These are phyloP conservation scores for Pichia pseudocactophila DNA, from an alignment of 805 yeast species.

Conservation along the genomic window DNA sequence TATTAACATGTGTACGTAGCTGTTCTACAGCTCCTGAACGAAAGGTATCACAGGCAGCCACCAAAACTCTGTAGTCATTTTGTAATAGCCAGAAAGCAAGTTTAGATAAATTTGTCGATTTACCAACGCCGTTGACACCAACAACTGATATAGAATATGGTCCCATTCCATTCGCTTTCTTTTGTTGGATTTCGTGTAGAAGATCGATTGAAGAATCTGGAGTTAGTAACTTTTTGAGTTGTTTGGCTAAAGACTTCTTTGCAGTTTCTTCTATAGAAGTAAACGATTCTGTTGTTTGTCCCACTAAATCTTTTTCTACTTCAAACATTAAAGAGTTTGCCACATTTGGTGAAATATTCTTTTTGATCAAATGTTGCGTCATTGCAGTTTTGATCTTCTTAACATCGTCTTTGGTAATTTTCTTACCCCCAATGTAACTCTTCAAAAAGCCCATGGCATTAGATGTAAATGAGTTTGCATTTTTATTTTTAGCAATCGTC, in stretches of 20 bases:
- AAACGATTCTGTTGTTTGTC: conserved; percentile 64
- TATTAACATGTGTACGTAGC: conserved; percentile 84
- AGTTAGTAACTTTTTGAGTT: conserved; percentile 67
- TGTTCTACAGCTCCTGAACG: conserved; percentile 99
- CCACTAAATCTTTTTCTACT: conserved; percentile 61
- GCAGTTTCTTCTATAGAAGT: conserved; percentile 69
- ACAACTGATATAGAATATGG: conserved; percentile 97
- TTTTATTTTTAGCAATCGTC: conserved; percentile 14
- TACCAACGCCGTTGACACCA: conserved; percentile 97
- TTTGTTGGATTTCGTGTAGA: conserved; percentile 64
- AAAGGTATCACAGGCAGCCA: conserved; percentile 96
- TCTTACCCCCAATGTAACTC: conserved; percentile 61
- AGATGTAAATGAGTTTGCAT: conserved; percentile 17
- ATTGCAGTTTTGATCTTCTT: conserved; percentile 55
- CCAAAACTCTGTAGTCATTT: conserved; percentile 74
- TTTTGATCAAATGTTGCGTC: conserved; percentile 68
- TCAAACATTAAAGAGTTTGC: conserved; percentile 63
- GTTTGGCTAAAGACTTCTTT: conserved; percentile 50
- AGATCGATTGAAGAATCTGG: conserved; percentile 88
- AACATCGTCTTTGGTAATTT: conserved; percentile 54
- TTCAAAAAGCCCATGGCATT: conserved; percentile 52
- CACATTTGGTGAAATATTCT: conserved; percentile 87
- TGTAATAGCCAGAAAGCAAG: conserved; percentile 93
- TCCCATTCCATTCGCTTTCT: conserved; percentile 29
- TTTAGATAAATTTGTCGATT: conserved; percentile 90